A percentile compares a stretch with the other conserved stretches of the same genome.
phyloP scores from a whole-genome alignment of 192 early-diverging fungal genomes.

The Backusella psychrophila region DNA sequence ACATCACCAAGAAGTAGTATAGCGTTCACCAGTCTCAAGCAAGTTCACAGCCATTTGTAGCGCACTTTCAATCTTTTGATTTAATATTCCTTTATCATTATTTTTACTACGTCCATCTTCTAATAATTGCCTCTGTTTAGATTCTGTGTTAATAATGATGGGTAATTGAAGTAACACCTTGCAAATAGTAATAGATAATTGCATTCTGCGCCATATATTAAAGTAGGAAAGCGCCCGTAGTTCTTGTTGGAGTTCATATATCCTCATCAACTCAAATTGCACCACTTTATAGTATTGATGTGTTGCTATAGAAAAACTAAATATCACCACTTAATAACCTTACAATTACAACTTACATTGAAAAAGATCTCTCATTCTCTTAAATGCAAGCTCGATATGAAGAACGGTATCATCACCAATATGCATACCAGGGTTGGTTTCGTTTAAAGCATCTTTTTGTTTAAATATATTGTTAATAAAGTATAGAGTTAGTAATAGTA shows the following conservation, averaged over 20 bases:
- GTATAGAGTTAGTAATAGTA: not conserved
- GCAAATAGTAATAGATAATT: constrained; percentile 50
- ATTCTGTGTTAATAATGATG: constrained; percentile 50
- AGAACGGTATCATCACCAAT: constrained; percentile 40
- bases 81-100: constrained; percentile 26
- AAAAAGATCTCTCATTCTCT: constrained; percentile 40
- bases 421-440: constrained; percentile 35
- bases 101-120: constrained; percentile 5
- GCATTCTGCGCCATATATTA: constrained; percentile 52
- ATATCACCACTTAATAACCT: not conserved
- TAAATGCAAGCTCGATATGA: constrained; percentile 36
- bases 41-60: constrained; percentile 30
- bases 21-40: constrained; percentile 32
- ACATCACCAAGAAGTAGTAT: constrained; percentile 14
- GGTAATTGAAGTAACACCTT: constrained; percentile 52
- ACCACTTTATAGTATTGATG: constrained; percentile 59
- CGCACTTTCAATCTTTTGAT: constrained; percentile 28
- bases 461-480: constrained; percentile 21
- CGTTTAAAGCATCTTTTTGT: constrained; percentile 37
- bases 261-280: constrained; percentile 53
- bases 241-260: constrained; percentile 56
- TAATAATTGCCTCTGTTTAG: constrained; percentile 22
- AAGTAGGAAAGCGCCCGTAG: constrained; percentile 53
- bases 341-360: constrained; percentile 24
- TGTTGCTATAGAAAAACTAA: constrained; percentile 38